Evolutionary conservation across 1,284 basidiomycete genomes (phyloP).

Genomic region (Clitocybe nebularis): DNA sequence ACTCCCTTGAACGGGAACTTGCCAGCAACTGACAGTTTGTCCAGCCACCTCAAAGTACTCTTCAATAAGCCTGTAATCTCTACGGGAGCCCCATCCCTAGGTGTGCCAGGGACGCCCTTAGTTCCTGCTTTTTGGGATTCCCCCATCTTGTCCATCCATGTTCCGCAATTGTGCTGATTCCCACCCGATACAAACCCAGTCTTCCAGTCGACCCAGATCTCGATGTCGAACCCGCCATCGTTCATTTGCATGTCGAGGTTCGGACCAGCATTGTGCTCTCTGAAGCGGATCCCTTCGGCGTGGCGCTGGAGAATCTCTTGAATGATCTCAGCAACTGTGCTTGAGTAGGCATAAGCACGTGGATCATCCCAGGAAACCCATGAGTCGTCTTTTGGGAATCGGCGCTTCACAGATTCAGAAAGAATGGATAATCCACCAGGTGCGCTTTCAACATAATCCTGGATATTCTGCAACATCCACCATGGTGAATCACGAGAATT

Average conservation of each 20-base stretch:
- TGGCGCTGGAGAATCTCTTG: constrained; percentile 97
- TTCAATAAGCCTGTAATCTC: constrained; percentile 94
- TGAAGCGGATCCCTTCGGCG: constrained; percentile 88
- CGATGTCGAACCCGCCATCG: constrained; percentile 90
- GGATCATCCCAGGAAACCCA: constrained; percentile 93
- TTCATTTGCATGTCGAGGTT: constrained; percentile 96
- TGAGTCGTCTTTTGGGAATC: constrained; percentile 91
- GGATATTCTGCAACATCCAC: constrained; percentile 99
- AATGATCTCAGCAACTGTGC: constrained; percentile 87
- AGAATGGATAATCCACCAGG: constrained; percentile 85
- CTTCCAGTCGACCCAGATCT: constrained; percentile 91
- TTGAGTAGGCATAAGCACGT: constrained; percentile 77
- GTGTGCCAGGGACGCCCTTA: constrained; percentile 92
- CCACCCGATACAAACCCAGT: constrained; percentile 92
- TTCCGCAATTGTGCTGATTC: constrained; percentile 81
- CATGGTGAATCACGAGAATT: constrained; percentile 92
- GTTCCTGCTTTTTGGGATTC: constrained; percentile 89
- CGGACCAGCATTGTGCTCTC: constrained; percentile 94
- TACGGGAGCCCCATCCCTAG: constrained; percentile 92
- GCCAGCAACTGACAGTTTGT: constrained; percentile 58
- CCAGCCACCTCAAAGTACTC: constrained; percentile 90
- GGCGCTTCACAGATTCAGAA: constrained; percentile 78
- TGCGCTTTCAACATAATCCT: constrained; percentile 85
- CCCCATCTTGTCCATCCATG: constrained; percentile 99
- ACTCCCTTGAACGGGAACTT: constrained; percentile 93